These are phyloP conservation scores for Leptographium procerum DNA, from an alignment of 2,329 filamentous ascomycete genomes.

Conservation along the genomic window DNA sequence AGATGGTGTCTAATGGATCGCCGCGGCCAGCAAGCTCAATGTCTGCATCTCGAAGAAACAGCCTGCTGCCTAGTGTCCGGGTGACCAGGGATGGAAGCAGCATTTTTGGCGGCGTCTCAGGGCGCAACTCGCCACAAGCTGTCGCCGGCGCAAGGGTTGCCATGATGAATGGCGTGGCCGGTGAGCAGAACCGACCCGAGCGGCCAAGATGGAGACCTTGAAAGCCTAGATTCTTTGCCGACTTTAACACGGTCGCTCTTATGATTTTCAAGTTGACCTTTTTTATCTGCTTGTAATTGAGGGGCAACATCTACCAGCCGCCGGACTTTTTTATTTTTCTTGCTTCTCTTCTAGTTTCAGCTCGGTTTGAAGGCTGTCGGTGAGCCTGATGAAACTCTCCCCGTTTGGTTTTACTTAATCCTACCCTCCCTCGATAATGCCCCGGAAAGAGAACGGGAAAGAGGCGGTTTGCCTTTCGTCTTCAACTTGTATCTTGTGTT, in stretches of 20 bases:
- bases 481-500: background rate
- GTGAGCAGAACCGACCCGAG: constrained; percentile 22
- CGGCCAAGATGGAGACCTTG: constrained; percentile 40
- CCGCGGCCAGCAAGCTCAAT: constrained; percentile 46
- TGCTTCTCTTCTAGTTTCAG: background rate
- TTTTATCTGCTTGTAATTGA: background rate
- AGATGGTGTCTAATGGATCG: constrained; percentile 14
- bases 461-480: background rate
- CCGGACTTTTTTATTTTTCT: background rate
- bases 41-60: constrained; percentile 37
- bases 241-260: too few species aligned
- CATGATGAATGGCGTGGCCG: constrained; percentile 27
- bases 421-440: background rate
- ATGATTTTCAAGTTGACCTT: background rate
- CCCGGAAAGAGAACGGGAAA: background rate
- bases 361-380: background rate
- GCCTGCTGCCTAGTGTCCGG: constrained; percentile 35
- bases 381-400: background rate
- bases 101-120: constrained; percentile 19
- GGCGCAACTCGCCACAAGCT: constrained; percentile 37
- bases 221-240: too few species aligned
- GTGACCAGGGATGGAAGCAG: constrained; percentile 17
- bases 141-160: constrained; percentile 32
- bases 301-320: too few species aligned
- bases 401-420: background rate